Base-by-base conservation (phyloP, 192 early-diverging fungal species). In the Borealophlyctis nickersoniae region DNA sequence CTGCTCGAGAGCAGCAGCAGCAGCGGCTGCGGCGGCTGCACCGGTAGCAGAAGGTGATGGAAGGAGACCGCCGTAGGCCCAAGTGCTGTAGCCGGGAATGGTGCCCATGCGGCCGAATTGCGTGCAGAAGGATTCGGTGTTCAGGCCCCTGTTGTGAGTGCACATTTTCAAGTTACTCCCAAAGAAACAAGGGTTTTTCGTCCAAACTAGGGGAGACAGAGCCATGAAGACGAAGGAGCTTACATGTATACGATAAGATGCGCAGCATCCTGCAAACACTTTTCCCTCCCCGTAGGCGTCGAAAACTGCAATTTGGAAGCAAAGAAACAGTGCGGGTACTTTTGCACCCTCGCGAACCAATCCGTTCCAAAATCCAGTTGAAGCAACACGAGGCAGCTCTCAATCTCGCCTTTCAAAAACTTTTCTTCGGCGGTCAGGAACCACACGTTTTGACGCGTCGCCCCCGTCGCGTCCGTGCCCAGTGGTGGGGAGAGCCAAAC, bases 221-320 rank as follows among this genome's bases (percentile, higher is more conserved):
- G 9, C 11, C 22, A 56, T 32, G n/a, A n/a, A n/a, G n/a, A n/a
- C 16, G n/a, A 3, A 27, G 28, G 13, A 1, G 48, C 60, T 68
- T 54, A 77, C 76, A 78, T 56, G 64, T 78, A 78, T 22, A 78
- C 66, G 0, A 78, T 11, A 7, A 73, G 65, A 52, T 76, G 56
- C 24, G 58, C 55, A 16, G 60, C 56, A 36, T 75, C 76, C 22
- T 66, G 51, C 19, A 75, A 26, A 19, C 24, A 23, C 60, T 78
- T 78, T 32, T 75, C 73, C 45, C 70, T 57, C 29, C 76, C 76
- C 35, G 69, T 73, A 0, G 76, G 73, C 26, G 73, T 75, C 1
- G 66, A 56, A 65, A 78, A 78, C 0, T 27, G 33, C 28, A 78
- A n/a, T 50, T 62, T 63, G 33, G 39, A 60, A 32, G 57, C 30